Evolutionary conservation across 169 alveolate genomes (phyloP).

Genomic region (Eimeria maxima): DNA sequence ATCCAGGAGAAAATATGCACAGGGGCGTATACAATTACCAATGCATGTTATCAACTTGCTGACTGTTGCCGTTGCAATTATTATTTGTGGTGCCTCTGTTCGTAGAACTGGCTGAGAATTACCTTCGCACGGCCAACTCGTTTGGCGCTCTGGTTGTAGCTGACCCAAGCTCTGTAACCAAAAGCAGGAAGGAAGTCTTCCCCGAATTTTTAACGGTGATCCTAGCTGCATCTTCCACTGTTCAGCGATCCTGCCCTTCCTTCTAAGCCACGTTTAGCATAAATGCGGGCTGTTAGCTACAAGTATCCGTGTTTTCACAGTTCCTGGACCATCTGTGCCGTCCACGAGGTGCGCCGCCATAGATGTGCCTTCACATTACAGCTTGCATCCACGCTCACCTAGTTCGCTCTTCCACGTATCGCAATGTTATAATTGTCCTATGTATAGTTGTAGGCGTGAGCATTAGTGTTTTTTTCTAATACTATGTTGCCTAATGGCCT

Average conservation of each 20-base stretch:
- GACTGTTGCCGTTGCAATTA: not conserved
- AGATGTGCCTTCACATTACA: not conserved
- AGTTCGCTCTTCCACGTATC: too few species aligned
- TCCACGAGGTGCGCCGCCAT: not conserved
- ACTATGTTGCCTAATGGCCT: not conserved
- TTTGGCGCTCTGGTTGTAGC: slow-evolving; percentile 56
- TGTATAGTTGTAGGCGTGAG: not conserved
- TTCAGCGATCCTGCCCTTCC: not conserved
- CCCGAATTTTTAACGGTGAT: slow-evolving; percentile 53
- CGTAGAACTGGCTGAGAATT: slow-evolving; percentile 58
- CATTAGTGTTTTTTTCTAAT: not conserved
- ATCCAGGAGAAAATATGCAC: not conserved
- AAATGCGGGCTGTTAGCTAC: not conserved
- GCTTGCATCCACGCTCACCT: not conserved
- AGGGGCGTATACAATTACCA: not conserved
- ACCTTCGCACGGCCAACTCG: not conserved
- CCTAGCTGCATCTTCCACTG: not conserved
- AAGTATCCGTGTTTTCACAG: not conserved
- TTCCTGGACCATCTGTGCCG: not conserved
- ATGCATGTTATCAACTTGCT: not conserved
- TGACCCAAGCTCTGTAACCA: slow-evolving; percentile 38
- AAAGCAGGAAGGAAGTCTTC: slow-evolving; percentile 38
- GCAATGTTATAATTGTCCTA: not conserved
- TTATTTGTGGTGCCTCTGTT: not conserved
- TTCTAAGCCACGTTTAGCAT: not conserved